A percentile compares a stretch with the other conserved stretches of the same genome.
Conservation (phyloP, 495 filamentous ascomycete species). For the Hypoxylon trugodes region DNA sequence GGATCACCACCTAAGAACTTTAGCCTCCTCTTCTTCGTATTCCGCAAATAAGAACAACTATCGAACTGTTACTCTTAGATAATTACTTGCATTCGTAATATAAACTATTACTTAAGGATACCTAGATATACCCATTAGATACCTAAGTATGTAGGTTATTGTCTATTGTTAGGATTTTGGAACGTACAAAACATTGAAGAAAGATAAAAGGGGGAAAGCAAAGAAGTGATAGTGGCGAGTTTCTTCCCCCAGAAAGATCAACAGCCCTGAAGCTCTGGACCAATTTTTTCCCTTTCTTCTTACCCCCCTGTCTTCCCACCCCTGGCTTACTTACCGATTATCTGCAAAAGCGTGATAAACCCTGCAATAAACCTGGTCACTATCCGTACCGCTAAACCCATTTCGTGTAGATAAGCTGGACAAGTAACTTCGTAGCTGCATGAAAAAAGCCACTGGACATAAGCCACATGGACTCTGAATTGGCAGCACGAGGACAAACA, state of each 20-base stretch:
- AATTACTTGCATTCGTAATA: too few relatives aligned
- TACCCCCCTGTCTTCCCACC: too few relatives aligned
- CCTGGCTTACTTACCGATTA: constrained; percentile 5
- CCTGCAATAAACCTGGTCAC: not conserved
- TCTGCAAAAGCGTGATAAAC: constrained; percentile 5
- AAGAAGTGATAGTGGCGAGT: not conserved
- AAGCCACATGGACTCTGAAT: constrained; percentile 17
- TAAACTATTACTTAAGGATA: too few relatives aligned
- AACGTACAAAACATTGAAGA: too few relatives aligned
- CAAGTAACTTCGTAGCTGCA: too few relatives aligned
- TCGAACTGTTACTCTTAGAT: too few relatives aligned
- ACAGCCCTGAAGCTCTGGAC: not conserved
- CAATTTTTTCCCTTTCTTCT: not conserved
- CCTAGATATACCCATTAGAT: too few relatives aligned
- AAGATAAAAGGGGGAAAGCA: too few relatives aligned
- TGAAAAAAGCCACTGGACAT: constrained; percentile 16
- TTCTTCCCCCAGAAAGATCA: not conserved
- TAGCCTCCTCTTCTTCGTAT: not conserved
- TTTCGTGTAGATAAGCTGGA: not conserved
- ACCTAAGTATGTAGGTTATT: too few relatives aligned
- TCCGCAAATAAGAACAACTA: not conserved
- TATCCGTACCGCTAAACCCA: constrained; percentile 7
- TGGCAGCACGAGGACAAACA: constrained; percentile 19
- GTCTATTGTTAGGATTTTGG: too few relatives aligned
- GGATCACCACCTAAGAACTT: not conserved